phyloP scores from a whole-genome alignment of 371 early-diverging fungal species.

The Apophysomyces sp. region DNA sequence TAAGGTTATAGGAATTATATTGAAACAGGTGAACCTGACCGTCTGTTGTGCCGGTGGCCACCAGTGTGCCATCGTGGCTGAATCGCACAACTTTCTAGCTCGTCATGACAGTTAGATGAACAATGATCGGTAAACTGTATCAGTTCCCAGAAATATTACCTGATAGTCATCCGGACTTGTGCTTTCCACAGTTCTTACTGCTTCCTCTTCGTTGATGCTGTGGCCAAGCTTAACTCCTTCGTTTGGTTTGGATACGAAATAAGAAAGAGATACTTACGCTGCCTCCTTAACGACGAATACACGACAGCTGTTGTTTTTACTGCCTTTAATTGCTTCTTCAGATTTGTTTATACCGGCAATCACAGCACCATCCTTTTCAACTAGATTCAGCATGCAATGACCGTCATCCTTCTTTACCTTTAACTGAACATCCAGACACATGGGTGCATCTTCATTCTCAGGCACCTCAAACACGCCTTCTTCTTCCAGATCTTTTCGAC shows the following conservation, averaged over 20 bases:
- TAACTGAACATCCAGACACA: constrained; percentile 68
- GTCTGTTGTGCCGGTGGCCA: constrained; percentile 68
- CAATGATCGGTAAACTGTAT: too few species aligned
- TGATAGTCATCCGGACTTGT: constrained; percentile 50
- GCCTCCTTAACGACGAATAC: constrained; percentile 48
- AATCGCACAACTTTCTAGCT: constrained; percentile 53
- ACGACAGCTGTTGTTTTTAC: constrained; percentile 63
- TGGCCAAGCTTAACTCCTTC: background rate
- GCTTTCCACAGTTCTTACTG: constrained; percentile 44
- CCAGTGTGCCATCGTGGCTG: constrained; percentile 52
- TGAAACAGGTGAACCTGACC: constrained; percentile 57
- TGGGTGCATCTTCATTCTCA: constrained; percentile 71
- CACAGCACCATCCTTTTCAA: constrained; percentile 33
- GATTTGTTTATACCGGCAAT: constrained; percentile 63
- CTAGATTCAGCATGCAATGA: background rate
- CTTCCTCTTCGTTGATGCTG: constrained; percentile 16
- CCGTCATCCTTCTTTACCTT: constrained; percentile 30
- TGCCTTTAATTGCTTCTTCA: constrained; percentile 45
- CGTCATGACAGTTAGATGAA: too few species aligned
- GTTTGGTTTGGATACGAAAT: background rate
- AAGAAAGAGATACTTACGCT: constrained; percentile 16
- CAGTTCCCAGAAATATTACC: too few species aligned
- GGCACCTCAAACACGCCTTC: constrained; percentile 52
- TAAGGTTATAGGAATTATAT: constrained; percentile 42
- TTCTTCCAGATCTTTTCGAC: constrained; percentile 47